These are phyloP conservation scores for Macaranga tanarius DNA, from an alignment of 441 rosid genomes.

Conservation along the genomic window DNA sequence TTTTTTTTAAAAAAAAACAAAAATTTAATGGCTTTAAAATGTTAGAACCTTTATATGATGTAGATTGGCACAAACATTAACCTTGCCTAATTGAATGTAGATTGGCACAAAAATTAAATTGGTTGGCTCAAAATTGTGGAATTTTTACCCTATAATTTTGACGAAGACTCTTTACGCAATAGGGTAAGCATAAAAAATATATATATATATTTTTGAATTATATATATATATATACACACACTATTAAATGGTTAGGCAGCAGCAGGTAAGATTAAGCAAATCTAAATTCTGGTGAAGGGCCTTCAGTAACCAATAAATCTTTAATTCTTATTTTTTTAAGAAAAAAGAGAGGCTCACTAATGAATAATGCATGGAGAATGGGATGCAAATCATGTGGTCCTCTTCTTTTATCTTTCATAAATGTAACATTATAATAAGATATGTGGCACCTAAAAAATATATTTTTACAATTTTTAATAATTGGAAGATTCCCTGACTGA, in stretches of 20 bases:
- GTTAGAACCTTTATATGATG: neutral
- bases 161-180: neutral
- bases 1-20: neutral
- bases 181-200: neutral
- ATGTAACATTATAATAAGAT: neutral
- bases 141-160: neutral
- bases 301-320: neutral
- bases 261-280: slow-evolving; percentile 33
- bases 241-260: neutral
- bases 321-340: neutral
- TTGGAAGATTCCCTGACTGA: slow-evolving; percentile 29
- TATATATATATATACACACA: no score
- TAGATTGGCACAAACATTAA: neutral
- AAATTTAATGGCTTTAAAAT: neutral
- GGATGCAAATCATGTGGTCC: slow-evolving; percentile 38
- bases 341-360: neutral
- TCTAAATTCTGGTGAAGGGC: slow-evolving; percentile 17
- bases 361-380: slow-evolving; percentile 31
- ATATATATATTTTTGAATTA: neutral
- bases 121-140: neutral
- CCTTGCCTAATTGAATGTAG: neutral
- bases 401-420: slow-evolving; percentile 5
- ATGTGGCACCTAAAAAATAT: slow-evolving; percentile 4
- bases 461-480: neutral
- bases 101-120: neutral